phyloP scores from a whole-genome alignment of 208 protist genomes.

The Sergeia podlipaevii region DNA sequence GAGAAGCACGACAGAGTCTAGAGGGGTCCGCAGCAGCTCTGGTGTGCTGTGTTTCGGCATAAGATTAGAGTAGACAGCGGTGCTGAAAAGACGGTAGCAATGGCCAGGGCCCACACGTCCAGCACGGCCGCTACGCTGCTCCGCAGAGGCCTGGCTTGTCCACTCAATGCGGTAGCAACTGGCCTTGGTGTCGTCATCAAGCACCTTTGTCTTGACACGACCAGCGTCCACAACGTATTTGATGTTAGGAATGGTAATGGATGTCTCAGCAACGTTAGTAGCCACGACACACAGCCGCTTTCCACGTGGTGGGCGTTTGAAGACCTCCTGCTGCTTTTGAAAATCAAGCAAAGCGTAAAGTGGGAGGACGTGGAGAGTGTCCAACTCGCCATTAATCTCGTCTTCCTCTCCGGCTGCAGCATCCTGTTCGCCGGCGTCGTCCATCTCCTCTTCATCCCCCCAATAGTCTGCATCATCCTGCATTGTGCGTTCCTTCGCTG shows the following conservation, averaged over 20 bases:
- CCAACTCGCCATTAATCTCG: constrained; percentile 82
- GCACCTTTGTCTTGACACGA: constrained; percentile 95
- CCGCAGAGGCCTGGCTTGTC: constrained; percentile 96
- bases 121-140: constrained; percentile 96
- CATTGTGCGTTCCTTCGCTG: constrained; percentile 20
- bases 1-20: constrained; percentile 90
- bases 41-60: constrained; percentile 95
- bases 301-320: constrained; percentile 80
- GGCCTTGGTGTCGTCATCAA: constrained; percentile 96
- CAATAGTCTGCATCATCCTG: constrained; percentile 9
- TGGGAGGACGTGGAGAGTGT: constrained; percentile 96
- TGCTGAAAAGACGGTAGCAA: constrained; percentile 98
- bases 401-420: constrained; percentile 34
- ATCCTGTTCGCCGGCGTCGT: background rate
- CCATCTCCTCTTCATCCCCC: constrained; percentile 4
- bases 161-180: constrained; percentile 96
- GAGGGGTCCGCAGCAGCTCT: constrained; percentile 91
- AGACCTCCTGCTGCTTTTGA: constrained; percentile 93
- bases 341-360: constrained; percentile 97
- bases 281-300: constrained; percentile 97
- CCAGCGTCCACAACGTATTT: constrained; percentile 98
- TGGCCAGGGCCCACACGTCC: constrained; percentile 95
- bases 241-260: constrained; percentile 99
- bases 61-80: constrained; percentile 95
- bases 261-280: constrained; percentile 99